Percentiles rank a stretch among this genome's conserved stretches.
Conservation (phyloP, 2,329 filamentous ascomycete species). For the Epichloe typhina region DNA sequence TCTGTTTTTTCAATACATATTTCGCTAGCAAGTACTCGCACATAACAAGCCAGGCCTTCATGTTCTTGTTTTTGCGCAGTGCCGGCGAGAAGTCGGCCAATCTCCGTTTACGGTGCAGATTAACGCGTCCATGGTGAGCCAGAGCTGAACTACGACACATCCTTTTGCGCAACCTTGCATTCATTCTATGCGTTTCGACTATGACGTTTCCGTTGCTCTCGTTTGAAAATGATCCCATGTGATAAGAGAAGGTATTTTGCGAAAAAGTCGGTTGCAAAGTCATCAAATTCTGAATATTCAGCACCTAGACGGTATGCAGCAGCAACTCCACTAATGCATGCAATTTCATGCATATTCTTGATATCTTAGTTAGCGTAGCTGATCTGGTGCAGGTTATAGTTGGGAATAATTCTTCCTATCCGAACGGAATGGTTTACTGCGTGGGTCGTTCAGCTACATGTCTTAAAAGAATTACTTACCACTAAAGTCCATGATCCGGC, state of each 20-base stretch:
- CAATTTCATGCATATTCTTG: slow-evolving; percentile 57
- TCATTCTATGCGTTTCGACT: background rate
- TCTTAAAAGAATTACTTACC: slow-evolving; percentile 23
- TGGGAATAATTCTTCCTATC: no score
- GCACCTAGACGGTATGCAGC: slow-evolving; percentile 58
- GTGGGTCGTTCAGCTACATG: background rate
- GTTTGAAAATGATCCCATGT: slow-evolving; percentile 27
- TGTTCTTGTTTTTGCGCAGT: no score
- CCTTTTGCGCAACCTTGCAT: background rate
- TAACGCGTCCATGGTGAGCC: background rate
- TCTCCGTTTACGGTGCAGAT: background rate
- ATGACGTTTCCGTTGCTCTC: slow-evolving; percentile 19
- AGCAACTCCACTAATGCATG: slow-evolving; percentile 56
- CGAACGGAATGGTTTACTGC: background rate
- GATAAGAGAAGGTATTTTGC: slow-evolving; percentile 32
- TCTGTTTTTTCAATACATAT: no score
- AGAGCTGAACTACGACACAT: background rate
- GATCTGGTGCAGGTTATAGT: background rate
- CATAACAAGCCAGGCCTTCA: no score
- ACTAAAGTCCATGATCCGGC: slow-evolving; percentile 58
- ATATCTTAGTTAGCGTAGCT: background rate
- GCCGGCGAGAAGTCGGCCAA: background rate
- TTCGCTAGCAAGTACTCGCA: no score
- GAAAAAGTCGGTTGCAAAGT: slow-evolving; percentile 34
- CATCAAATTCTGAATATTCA: slow-evolving; percentile 46